phyloP scores from a whole-genome alignment of 495 filamentous ascomycete genomes.

The Friedmanniomyces simplex region DNA sequence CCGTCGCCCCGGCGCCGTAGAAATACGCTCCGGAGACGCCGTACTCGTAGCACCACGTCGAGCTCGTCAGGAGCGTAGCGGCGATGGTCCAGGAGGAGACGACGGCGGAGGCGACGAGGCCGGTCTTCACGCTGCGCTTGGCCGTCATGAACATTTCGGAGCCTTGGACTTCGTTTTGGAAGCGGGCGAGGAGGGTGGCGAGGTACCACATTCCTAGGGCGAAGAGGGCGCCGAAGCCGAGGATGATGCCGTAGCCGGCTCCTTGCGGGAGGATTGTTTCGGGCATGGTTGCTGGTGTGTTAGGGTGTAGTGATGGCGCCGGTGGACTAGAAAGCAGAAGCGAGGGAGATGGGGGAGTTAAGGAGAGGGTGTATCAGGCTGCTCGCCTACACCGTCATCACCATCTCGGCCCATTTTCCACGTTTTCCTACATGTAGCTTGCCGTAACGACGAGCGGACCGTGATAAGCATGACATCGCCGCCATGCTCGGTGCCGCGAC shows the following conservation, averaged over 20 bases:
- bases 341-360: background rate
- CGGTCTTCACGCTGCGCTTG: background rate
- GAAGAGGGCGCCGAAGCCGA: conserved; percentile 1
- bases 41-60: background rate
- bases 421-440: no score
- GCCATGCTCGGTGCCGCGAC: background rate
- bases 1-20: background rate
- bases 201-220: background rate
- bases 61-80: background rate
- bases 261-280: background rate
- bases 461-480: background rate
- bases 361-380: background rate
- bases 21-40: background rate
- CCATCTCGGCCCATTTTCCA: background rate
- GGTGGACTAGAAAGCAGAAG: background rate
- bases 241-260: background rate
- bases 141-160: background rate
- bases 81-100: conserved; percentile 1
- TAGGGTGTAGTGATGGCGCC: background rate
- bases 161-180: background rate
- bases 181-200: background rate
- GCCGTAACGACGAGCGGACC: background rate
- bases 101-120: background rate
- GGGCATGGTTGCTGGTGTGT: background rate
- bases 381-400: background rate